Percentiles rank a stretch among this genome's conserved stretches.
Conservation (phyloP, 2,329 filamentous ascomycete species). For the Metarhizium brunneum region DNA sequence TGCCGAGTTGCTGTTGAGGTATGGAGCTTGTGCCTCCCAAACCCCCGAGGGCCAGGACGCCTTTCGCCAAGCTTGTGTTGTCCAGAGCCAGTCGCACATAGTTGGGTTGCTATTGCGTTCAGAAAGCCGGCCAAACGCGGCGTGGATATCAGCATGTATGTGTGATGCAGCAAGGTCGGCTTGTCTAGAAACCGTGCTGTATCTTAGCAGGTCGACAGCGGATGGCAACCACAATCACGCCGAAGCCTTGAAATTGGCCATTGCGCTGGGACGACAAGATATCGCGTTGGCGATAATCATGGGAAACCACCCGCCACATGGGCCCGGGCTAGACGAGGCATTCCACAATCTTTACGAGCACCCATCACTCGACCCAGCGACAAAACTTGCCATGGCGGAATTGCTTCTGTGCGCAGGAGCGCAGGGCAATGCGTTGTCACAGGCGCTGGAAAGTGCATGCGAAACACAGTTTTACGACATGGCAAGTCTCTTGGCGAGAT, state of each 20-base stretch:
- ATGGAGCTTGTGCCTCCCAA: slow-evolving; percentile 40
- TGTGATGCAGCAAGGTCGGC: slow-evolving; percentile 40
- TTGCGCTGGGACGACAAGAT: slow-evolving; percentile 40
- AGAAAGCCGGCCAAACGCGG: slow-evolving; percentile 33
- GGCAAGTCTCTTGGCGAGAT: slow-evolving; percentile 40
- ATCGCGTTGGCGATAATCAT: slow-evolving; percentile 46
- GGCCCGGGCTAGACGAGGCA: slow-evolving; percentile 37
- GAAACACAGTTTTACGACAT: slow-evolving; percentile 43
- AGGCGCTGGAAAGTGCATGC: slow-evolving; percentile 39
- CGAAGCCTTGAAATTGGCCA: slow-evolving; percentile 41
- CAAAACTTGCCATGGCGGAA: slow-evolving; percentile 44
- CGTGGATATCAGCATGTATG: slow-evolving; percentile 39
- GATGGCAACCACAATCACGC: slow-evolving; percentile 43
- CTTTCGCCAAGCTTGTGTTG: slow-evolving; percentile 41
- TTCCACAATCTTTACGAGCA: slow-evolving; percentile 39
- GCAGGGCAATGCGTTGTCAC: slow-evolving; percentile 38
- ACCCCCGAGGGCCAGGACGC: slow-evolving; percentile 41
- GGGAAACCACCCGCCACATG: slow-evolving; percentile 41
- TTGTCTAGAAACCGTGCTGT: slow-evolving; percentile 39
- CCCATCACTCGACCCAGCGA: slow-evolving; percentile 34
- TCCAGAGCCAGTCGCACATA: slow-evolving; percentile 35
- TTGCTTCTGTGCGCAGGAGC: slow-evolving; percentile 50
- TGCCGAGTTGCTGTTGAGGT: slow-evolving; percentile 37
- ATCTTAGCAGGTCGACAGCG: slow-evolving; percentile 41
- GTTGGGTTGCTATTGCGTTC: slow-evolving; percentile 40